Conservation (phyloP, 768 basidiomycete genomes). For the Hygrocybe punicea region DNA sequence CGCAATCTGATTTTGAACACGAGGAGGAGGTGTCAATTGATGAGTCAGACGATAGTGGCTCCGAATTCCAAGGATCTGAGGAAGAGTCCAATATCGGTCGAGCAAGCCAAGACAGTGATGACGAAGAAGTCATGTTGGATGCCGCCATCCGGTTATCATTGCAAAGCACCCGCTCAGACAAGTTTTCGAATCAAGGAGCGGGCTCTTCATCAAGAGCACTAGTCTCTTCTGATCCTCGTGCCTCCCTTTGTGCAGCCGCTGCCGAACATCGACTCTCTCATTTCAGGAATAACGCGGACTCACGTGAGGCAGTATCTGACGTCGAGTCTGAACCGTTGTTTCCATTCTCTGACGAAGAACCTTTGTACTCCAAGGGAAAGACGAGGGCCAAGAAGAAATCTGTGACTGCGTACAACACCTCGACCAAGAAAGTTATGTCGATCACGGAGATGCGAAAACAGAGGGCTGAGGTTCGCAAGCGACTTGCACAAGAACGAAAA, state of each 20-base stretch:
- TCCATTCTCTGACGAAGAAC: slow-evolving; percentile 23
- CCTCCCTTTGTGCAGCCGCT: slow-evolving; percentile 47
- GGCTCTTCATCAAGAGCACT: slow-evolving; percentile 36
- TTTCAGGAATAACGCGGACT: slow-evolving; percentile 28
- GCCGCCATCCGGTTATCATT: slow-evolving; percentile 57
- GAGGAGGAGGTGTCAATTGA: slow-evolving; percentile 37
- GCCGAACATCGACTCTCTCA: slow-evolving; percentile 51
- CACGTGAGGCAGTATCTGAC: slow-evolving; percentile 22
- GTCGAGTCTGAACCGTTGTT: slow-evolving; percentile 22
- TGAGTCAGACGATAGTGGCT: slow-evolving; percentile 57
- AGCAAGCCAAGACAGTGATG: slow-evolving; percentile 24
- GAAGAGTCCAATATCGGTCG: slow-evolving; percentile 8
- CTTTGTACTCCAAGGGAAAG: slow-evolving; percentile 33
- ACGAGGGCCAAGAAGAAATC: slow-evolving; percentile 28
- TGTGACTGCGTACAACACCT: slow-evolving; percentile 13
- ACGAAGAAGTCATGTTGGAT: slow-evolving; percentile 53
- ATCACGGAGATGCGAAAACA: slow-evolving; percentile 30
- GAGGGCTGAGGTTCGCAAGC: slow-evolving; percentile 26
- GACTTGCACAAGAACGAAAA: slow-evolving; percentile 22
- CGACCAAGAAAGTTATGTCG: slow-evolving; percentile 33
- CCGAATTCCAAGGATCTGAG: slow-evolving; percentile 53
- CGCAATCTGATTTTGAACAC: slow-evolving; percentile 38
- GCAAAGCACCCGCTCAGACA: slow-evolving; percentile 27
- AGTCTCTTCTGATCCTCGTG: slow-evolving; percentile 39
- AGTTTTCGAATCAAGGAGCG: slow-evolving; percentile 29